Base-by-base conservation (phyloP, 164 flowering plant species). In the Nelumbo lutea region DNA sequence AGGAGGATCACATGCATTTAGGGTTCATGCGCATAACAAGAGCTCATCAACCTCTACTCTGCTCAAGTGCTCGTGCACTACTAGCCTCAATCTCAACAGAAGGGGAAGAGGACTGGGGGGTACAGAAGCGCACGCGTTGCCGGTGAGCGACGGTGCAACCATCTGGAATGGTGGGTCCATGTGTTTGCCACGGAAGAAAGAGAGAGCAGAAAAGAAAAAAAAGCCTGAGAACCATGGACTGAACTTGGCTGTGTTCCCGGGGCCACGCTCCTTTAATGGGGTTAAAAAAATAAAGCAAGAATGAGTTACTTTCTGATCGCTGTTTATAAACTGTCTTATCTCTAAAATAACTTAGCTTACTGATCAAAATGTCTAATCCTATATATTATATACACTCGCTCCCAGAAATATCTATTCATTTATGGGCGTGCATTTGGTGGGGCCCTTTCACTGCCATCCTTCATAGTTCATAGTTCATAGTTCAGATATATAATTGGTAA, bases 71-170 rank as follows among this genome's bases (percentile, higher is more conserved):
- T 14, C 15, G 1, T 45, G 13, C 15, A 1, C 42, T 11, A 5
- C 39, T 15, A 5, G 8, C 9, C 47, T 38, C 3, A 11, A 9
- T 61, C 27, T 61, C 27, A 3, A 3, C 1, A 56, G 42, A 48
- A 10, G 58, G 46, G 48, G 15, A 9, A 48, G 69, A 62, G 48
- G 58, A 47, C 50, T 68, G 51, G 68, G 40, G 55, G 70, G 6
- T 61, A 40, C 64, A 51, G 65, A 55, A 40, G 52, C 42, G 77
- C 77, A 77, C 77, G 80, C 77, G 66, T 68, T 77, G 80, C 77
- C 75, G 74, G 72, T 42, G 46, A 59, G 52, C 56, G 75, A 59
- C 73, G 77, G 77, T 42, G 77, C 80, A 77, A 58, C 74, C 67
- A 53, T 61, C 66, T 70, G 70, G 77, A 61, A 69, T 70, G 59